These are phyloP conservation scores for Chytriomyces hyalinus DNA, from an alignment of 192 early-diverging fungal species.

Conservation along the genomic window DNA sequence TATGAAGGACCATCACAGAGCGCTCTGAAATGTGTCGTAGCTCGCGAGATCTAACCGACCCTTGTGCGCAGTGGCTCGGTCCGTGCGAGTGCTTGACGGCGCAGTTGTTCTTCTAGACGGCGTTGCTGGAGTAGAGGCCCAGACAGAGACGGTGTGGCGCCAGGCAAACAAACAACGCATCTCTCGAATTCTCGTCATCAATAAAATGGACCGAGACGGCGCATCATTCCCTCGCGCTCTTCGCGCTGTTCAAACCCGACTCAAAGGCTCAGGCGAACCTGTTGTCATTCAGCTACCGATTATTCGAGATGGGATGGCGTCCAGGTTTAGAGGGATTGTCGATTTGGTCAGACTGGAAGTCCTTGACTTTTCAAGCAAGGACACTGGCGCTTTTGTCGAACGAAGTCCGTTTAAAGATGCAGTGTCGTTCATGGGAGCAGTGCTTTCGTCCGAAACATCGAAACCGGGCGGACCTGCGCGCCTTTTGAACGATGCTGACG, in stretches of 20 bases:
- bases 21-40: too few species aligned
- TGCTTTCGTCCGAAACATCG: neutral
- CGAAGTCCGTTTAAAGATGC: conserved; percentile 21
- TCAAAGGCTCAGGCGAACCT: conserved; percentile 61
- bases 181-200: conserved; percentile 88
- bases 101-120: conserved; percentile 92
- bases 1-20: too few species aligned
- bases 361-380: conserved; percentile 63
- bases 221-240: conserved; percentile 69
- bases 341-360: conserved; percentile 79
- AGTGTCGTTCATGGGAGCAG: neutral
- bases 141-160: conserved; percentile 93
- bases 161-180: conserved; percentile 44
- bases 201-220: conserved; percentile 94
- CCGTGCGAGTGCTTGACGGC: conserved; percentile 91
- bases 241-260: conserved; percentile 36
- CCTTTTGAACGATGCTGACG: neutral
- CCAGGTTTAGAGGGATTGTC: conserved; percentile 63
- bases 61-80: conserved; percentile 72
- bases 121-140: conserved; percentile 95
- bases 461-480: neutral
- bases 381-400: conserved; percentile 49
- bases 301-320: conserved; percentile 50
- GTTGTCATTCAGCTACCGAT: conserved; percentile 79
- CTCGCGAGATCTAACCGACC: too few species aligned